Percentiles rank a stretch among this genome's conserved stretches.
These are phyloP conservation scores for Fusarium sp. DNA, from an alignment of 2,329 filamentous ascomycete genomes.

Conservation along the genomic window DNA sequence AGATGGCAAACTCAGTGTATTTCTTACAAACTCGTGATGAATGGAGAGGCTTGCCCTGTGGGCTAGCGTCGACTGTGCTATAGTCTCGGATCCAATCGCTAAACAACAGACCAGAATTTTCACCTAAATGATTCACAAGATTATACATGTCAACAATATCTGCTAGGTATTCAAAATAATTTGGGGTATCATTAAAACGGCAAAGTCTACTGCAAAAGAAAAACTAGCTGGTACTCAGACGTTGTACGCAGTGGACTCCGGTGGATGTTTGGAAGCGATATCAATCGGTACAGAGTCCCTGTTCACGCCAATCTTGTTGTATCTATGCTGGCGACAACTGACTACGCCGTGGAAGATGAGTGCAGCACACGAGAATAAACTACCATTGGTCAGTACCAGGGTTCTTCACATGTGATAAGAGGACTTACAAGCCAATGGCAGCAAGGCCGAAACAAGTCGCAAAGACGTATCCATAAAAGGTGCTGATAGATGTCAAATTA, in stretches of 20 bases:
- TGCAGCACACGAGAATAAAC: conserved; percentile 58
- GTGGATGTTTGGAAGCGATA: conserved; percentile 2
- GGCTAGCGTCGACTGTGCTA: too few relatives aligned
- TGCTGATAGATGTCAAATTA: conserved; percentile 1
- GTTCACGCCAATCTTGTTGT: conserved; percentile 30
- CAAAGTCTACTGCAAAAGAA: not conserved
- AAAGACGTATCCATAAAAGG: conserved; percentile 49
- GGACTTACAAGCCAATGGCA: conserved; percentile 59
- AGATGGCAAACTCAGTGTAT: too few relatives aligned
- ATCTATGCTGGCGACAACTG: conserved; percentile 59
- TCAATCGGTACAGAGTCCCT: conserved; percentile 5
- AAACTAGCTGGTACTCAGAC: not conserved
- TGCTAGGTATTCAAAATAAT: not conserved
- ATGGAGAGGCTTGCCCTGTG: too few relatives aligned
- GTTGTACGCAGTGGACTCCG: conserved; percentile 11
- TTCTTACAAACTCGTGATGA: too few relatives aligned
- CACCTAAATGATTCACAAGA: too few relatives aligned
- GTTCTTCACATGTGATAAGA: rapidly evolving
- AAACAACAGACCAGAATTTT: too few relatives aligned
- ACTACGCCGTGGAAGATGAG: conserved; percentile 58
- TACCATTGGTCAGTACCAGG: conserved; percentile 35
- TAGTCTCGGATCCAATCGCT: too few relatives aligned
- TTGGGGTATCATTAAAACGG: not conserved
- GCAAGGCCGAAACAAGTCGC: conserved; percentile 58
- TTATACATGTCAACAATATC: too few relatives aligned